Conservation (phyloP, 2,329 filamentous ascomycete species). For the Bipolaris cookei region DNA sequence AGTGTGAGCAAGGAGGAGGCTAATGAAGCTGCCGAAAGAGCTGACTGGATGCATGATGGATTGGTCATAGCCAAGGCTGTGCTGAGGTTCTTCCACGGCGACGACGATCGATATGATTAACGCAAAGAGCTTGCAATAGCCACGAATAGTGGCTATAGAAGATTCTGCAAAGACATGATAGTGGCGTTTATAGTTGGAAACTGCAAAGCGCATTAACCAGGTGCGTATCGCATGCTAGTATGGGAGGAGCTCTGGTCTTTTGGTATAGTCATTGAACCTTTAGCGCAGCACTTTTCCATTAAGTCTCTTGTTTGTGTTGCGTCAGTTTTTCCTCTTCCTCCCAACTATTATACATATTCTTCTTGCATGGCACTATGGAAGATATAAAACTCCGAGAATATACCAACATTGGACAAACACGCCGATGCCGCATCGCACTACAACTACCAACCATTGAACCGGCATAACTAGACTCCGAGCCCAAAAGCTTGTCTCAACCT, state of each 20-base stretch:
- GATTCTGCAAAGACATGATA: background rate
- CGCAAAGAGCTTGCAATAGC: background rate
- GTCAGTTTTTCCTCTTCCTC: too few species aligned
- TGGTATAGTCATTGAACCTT: background rate
- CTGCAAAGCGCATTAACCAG: background rate
- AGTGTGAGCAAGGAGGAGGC: conserved; percentile 48
- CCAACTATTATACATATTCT: too few species aligned
- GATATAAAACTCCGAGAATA: too few species aligned
- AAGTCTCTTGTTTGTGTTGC: too few species aligned
- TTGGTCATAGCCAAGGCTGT: conserved; percentile 39
- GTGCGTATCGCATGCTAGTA: too few species aligned
- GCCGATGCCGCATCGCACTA: background rate
- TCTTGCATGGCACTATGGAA: too few species aligned
- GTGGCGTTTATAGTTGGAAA: background rate
- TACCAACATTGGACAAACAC: background rate
- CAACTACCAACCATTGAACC: too few species aligned
- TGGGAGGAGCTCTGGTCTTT: background rate
- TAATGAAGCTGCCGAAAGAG: conserved; percentile 43
- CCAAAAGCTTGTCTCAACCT: background rate
- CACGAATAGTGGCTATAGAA: too few species aligned
- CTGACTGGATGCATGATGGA: conserved; percentile 45
- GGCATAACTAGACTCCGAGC: too few species aligned
- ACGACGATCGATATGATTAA: conserved; percentile 34
- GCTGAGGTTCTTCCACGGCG: conserved; percentile 43
- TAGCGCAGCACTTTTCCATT: too few species aligned